phyloP scores from a whole-genome alignment of 2,329 filamentous ascomycete species.

The Iodosphaeria phyllophila region DNA sequence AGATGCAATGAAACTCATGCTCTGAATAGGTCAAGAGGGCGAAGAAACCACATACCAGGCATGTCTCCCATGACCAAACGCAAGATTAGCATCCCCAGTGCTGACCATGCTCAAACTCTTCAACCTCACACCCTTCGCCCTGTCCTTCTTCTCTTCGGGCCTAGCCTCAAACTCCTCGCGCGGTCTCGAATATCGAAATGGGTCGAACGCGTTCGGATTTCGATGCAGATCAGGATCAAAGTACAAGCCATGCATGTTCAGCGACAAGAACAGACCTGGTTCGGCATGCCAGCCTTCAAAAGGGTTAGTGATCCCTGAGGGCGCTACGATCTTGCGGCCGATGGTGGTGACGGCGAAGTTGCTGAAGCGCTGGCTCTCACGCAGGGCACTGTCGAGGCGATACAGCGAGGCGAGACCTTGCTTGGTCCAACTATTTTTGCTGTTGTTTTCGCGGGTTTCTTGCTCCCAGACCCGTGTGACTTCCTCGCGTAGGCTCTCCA shows the following conservation, averaged over 20 bases:
- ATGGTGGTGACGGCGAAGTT: slow-evolving; percentile 26
- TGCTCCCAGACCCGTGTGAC: slow-evolving; percentile 14
- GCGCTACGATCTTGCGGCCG: slow-evolving; percentile 24
- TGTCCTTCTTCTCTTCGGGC: slow-evolving; percentile 10
- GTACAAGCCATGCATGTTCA: slow-evolving; percentile 25
- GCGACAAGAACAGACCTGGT: slow-evolving; percentile 20
- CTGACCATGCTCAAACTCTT: slow-evolving; percentile 32
- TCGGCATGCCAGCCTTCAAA: slow-evolving; percentile 25
- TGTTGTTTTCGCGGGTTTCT: slow-evolving; percentile 14
- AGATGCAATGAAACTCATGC: no score
- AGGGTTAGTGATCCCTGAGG: slow-evolving; percentile 16
- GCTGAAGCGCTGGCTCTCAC: slow-evolving; percentile 30
- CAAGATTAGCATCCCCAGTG: slow-evolving; percentile 28
- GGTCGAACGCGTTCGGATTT: slow-evolving; percentile 23
- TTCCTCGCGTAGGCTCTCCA: slow-evolving; percentile 24
- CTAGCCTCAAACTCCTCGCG: slow-evolving; percentile 18
- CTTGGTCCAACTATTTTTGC: no score
- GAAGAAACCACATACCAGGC: slow-evolving; percentile 24
- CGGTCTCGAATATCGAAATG: slow-evolving; percentile 26
- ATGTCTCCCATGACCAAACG: slow-evolving; percentile 39
- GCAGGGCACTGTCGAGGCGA: slow-evolving; percentile 30
- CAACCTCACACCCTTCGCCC: slow-evolving; percentile 13
- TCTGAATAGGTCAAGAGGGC: no score
- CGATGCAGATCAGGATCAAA: slow-evolving; percentile 25
- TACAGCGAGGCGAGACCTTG: slow-evolving; percentile 20